These are phyloP conservation scores for Candida tammaniensis DNA, from an alignment of 805 yeast genomes.

Conservation along the genomic window DNA sequence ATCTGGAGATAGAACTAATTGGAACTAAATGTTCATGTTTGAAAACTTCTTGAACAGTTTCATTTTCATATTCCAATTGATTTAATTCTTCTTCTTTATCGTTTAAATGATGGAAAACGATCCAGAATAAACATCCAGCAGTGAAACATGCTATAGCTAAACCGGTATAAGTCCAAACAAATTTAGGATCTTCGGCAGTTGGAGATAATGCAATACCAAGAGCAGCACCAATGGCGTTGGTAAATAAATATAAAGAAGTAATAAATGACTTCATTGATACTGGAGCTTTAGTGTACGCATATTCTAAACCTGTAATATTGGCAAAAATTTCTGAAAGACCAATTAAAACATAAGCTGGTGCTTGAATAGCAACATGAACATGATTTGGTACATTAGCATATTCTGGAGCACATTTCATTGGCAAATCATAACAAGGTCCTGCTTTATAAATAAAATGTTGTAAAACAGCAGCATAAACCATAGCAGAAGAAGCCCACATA, in stretches of 20 bases:
- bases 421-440: constrained; percentile 71
- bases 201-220: constrained; percentile 71
- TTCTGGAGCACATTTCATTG: constrained; percentile 49
- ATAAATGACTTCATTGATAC: constrained; percentile 61
- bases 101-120: constrained; percentile 54
- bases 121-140: constrained; percentile 63
- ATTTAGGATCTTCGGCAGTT: constrained; percentile 65
- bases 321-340: constrained; percentile 78
- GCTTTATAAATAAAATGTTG: constrained; percentile 67
- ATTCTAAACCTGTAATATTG: constrained; percentile 77
- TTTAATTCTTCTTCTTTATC: constrained; percentile 57
- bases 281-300: constrained; percentile 83
- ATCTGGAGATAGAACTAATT: constrained; percentile 16
- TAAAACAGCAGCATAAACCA: constrained; percentile 74
- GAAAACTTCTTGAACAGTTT: constrained; percentile 7
- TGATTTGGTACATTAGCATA: constrained; percentile 45
- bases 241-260: constrained; percentile 63
- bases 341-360: constrained; percentile 69
- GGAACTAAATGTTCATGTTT: constrained; percentile 16
- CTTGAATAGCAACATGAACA: constrained; percentile 68
- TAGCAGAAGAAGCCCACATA: constrained; percentile 58
- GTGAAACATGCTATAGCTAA: constrained; percentile 56
- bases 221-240: constrained; percentile 77
- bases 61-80: constrained; percentile 40
- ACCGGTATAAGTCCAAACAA: constrained; percentile 67